Evolutionary conservation across 768 basidiomycete genomes (phyloP), one percentile per base, ranked within the genome.

Genomic region (Phanerochaete sordida): DNA sequence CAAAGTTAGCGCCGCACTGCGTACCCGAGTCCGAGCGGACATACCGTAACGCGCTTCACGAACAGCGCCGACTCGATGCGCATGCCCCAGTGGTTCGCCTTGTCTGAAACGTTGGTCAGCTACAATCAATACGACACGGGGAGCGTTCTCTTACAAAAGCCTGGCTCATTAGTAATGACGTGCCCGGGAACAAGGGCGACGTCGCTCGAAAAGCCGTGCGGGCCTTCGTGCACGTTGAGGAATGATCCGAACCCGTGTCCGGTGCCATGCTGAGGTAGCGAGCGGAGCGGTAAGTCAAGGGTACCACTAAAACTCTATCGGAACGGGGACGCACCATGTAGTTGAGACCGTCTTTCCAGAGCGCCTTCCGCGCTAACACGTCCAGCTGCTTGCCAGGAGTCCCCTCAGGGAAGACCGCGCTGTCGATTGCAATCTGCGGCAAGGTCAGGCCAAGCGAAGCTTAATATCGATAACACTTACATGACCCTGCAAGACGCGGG

Each of bases 401-500:
- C 3, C 93, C 93, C 72, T 88, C 85, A 21, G 96, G 97, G 77
- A 96, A 99, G 28, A 94, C 80, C 4, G 91, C 89, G 62, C 80
- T 84, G 73, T 95, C 93, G 67, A 98, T 91, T 26, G 93, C 93
- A 64, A 98, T 96, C 87, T 93, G 66, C 60, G 58, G 48, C 52
- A 56, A 72, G 16, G 59, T 58, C 57, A 68, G 11, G 62, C 55
- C 59, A 62, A 28, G 24, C 35, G 2, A 9, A 55, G 23, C 31
- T 66, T 61, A 68, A 33, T 12, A 61, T 39, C 61, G 50, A 59
- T 39, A 19, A 65, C 59, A 81, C 91, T 68, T 78, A 93, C 92
- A 76, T 99, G 97, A 8, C 95, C 96, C 75, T 99, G 97, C 59
- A 99, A 72, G 45, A 98, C 97, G 48, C 94, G 81, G 30, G 97